Base-by-base conservation (phyloP, 106 monocot species). In the Dioscorea zingiberensis region DNA sequence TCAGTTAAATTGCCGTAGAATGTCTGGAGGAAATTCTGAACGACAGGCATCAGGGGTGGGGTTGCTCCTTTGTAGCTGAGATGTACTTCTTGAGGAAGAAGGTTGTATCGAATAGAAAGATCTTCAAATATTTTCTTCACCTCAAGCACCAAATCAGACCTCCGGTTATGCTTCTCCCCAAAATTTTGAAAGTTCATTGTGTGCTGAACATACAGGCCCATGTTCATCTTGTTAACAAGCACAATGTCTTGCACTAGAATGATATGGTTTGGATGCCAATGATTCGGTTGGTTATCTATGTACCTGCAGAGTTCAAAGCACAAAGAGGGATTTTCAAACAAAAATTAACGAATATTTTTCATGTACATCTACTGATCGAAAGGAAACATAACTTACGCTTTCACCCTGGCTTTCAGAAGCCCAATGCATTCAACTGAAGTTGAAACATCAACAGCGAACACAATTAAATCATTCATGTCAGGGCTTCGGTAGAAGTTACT, bases 401-500 rank as follows among this genome's bases (percentile, higher is more conserved):
- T 38, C 38, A 98, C 82, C 63, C 70, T 80, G 26, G 86, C 56
- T 74, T 93, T 97, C 14, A 97, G 32, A 68, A 75, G 68, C n/a
- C 65, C 88, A 58, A 98, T 98, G 55, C 63, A 81, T 44, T 98
- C 92, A 27, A 89, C 61, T 21, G 97, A 84, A 68, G 97, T 98
- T 17, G 86, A 81, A 73, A 98, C 58, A 66, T 77, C 82, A 51
- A 98, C 75, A 28, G 88, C 81, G 63, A 98, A 98, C 45, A 77
- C 79, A 24, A 98, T 65, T 9, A 72, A 48, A 72, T 98, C 97
- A 45, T 75, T 25, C 97, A 98, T 98, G 60, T 98, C 81, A 16
- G 92, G 97, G 71, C 97, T 98, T 82, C 97, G 73, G 68, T 89
- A 93, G 60, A 88, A 98, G 76, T 98, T 98, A 75, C 92, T 92